Percentiles rank a stretch among this genome's conserved stretches.
Evolutionary conservation across 306 rosid genomes (phyloP).

Genomic region (Vigna unguiculata): DNA sequence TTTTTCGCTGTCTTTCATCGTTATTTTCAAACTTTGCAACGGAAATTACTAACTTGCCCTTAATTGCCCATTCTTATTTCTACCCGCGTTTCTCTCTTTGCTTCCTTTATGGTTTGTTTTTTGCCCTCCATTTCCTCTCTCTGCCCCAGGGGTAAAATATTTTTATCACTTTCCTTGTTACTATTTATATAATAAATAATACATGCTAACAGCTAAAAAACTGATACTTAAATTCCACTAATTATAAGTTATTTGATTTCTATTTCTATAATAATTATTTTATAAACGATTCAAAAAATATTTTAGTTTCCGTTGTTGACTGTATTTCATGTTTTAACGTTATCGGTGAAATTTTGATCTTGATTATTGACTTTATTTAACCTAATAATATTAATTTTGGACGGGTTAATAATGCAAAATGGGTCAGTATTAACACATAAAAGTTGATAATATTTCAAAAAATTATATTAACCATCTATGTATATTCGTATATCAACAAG

Average conservation of each 20-base stretch:
- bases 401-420: not conserved
- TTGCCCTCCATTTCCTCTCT: not conserved
- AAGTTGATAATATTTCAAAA: too few species aligned
- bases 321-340: too few species aligned
- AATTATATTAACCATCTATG: too few species aligned
- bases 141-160: not conserved
- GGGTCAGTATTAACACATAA: too few species aligned
- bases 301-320: too few species aligned
- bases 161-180: not conserved
- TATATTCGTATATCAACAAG: too few species aligned
- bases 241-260: too few species aligned
- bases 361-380: not conserved
- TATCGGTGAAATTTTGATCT: too few species aligned
- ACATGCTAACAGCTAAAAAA: too few species aligned
- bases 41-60: constrained; percentile 50
- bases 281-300: too few species aligned
- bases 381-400: not conserved
- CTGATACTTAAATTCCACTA: too few species aligned
- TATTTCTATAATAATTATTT: too few species aligned
- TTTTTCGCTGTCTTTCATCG: constrained; percentile 52
- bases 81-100: not conserved
- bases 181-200: not conserved
- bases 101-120: not conserved
- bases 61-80: not conserved
- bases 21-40: constrained; percentile 17